Evolutionary conservation across 495 filamentous ascomycete species (phyloP).

Genomic region (Bacidia rubella): DNA sequence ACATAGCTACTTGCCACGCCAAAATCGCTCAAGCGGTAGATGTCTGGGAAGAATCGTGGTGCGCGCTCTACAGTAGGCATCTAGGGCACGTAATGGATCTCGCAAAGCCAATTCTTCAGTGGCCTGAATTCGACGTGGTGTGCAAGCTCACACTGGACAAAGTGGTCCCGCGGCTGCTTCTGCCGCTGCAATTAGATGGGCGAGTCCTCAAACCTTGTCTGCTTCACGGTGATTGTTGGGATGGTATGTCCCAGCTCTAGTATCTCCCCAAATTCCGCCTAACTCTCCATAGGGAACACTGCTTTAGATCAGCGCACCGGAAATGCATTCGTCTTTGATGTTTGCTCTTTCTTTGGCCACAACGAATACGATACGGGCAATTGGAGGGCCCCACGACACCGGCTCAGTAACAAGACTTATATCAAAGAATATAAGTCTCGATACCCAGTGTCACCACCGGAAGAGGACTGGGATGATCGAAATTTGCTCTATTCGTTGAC

Average conservation of each 20-base stretch:
- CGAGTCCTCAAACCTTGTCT: constrained; percentile 28
- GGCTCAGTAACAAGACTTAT: constrained; percentile 17
- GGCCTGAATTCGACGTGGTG: constrained; percentile 20
- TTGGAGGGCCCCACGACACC: constrained; percentile 18
- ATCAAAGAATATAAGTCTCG: constrained; percentile 16
- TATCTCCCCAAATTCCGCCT: background rate
- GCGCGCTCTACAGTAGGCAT: constrained; percentile 27
- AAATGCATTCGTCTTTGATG: constrained; percentile 32
- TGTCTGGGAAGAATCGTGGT: constrained; percentile 35
- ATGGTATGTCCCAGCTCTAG: too few relatives aligned
- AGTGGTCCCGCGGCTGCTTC: constrained; percentile 27
- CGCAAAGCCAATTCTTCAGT: constrained; percentile 16
- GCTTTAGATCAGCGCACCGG: constrained; percentile 24
- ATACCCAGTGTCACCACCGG: constrained; percentile 18
- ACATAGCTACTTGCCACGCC: constrained; percentile 34
- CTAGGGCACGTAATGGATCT: constrained; percentile 21
- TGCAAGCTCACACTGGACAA: constrained; percentile 21
- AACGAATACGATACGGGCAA: constrained; percentile 27
- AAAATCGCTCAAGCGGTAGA: constrained; percentile 27
- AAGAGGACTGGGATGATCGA: constrained; percentile 19
- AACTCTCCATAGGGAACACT: constrained; percentile 24
- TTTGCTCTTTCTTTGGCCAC: constrained; percentile 34
- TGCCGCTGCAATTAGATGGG: constrained; percentile 28
- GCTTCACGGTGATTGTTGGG: constrained; percentile 36
- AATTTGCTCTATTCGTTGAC: constrained; percentile 21